Conservation (phyloP, 2,329 filamentous ascomycete species). For the Fusarium sp. region DNA sequence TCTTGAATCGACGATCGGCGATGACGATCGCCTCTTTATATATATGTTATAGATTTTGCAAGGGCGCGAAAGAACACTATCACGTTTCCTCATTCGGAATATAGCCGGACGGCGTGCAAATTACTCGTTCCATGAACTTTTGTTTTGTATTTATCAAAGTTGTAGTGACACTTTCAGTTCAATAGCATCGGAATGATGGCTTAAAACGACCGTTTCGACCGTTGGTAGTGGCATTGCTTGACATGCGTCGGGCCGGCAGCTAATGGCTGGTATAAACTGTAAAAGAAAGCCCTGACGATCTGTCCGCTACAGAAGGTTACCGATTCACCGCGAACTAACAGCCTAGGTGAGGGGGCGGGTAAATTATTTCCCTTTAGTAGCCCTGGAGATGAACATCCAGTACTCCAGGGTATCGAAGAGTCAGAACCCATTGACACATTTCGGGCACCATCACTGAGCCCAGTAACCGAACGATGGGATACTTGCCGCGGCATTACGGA, state of each 20-base stretch:
- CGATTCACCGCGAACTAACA: not conserved
- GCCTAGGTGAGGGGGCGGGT: not conserved
- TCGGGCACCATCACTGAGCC: not conserved
- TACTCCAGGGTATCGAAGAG: not conserved
- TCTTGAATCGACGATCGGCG: not conserved
- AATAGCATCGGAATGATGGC: conserved; percentile 17
- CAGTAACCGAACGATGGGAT: not conserved
- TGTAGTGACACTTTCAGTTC: not conserved
- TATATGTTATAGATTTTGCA: not conserved
- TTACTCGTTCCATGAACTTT: not conserved
- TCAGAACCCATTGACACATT: not conserved
- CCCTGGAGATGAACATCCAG: not conserved
- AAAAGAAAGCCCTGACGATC: conserved; percentile 4
- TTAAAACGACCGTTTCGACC: conserved; percentile 12
- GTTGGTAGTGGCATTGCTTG: conserved; percentile 26
- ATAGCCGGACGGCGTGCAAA: not conserved
- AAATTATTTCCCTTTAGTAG: not conserved
- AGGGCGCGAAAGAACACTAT: not conserved
- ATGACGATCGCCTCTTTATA: not conserved
- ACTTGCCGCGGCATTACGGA: not conserved
- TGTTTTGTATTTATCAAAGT: not conserved
- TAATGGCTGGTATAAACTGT: not conserved
- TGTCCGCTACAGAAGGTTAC: not conserved
- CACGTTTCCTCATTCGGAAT: not conserved
- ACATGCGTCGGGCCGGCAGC: conserved; percentile 11